Base-by-base conservation (phyloP, 345 rosid species). In the Combretum micranthum region DNA sequence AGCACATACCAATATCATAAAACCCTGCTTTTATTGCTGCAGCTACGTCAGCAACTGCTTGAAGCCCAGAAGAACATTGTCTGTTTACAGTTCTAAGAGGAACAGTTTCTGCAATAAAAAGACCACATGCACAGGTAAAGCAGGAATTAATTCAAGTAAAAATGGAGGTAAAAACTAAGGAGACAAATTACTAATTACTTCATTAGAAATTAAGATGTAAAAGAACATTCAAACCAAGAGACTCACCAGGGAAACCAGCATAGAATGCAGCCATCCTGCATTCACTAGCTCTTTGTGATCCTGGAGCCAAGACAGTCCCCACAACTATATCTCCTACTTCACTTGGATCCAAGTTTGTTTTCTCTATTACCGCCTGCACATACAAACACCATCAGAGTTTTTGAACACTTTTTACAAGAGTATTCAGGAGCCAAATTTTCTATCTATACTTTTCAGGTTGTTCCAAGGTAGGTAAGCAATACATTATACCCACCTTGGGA, bases 311-410 rank as follows among this genome's bases (percentile, higher is more conserved):
- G 21, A 88, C 96, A 9, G 91, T 78, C 23, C 98, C 98, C 67
- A 92, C 98, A 53, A 92, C 96, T 72, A 92, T 92, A 70, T 92
- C 98, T 65, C 96, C 98, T 62, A 92, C 87, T 77, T 88, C 98
- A 78, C 79, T 75, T 16, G 98, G 93, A 59, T 86, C 67, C 64
- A 92, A 20, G 48, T 86, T 83, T 16, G 95, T 88, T 57, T 81
- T 84, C 73, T 83, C 89, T 50, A 86, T 78, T 83, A 92, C 12
- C n/a, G 91, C 95, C 98, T 92, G 77, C 60, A 48, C 63, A 48
- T 48, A 64, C 69, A 14, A 53, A 55, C 17, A 46, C 18, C 11
- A 56, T 13, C 18, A 20, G 22, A 4, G 50, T 32, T 2, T 17
- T 47, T 3, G 42, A 53, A 13, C 22, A n/a, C 18, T 20, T 3